phyloP scores from a whole-genome alignment of 192 early-diverging fungal species.

The Diversispora eburnea region DNA sequence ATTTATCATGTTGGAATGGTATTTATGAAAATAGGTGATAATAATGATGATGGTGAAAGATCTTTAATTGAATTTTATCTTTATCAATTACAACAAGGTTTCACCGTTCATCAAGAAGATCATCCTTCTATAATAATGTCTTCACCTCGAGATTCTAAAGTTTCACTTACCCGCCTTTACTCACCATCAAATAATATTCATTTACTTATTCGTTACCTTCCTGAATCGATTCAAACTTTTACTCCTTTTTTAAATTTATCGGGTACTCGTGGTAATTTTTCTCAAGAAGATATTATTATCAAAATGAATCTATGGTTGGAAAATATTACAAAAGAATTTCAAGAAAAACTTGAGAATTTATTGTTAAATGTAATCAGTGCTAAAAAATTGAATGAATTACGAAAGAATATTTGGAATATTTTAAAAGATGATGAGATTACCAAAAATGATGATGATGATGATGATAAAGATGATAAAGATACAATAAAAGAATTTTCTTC shows the following conservation, averaged over 20 bases:
- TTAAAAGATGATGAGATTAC: constrained; percentile 40
- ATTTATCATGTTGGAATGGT: constrained; percentile 38
- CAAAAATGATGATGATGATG: background rate
- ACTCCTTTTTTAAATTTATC: constrained; percentile 45
- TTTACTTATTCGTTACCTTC: constrained; percentile 53
- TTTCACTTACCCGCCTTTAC: constrained; percentile 43
- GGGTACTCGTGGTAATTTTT: constrained; percentile 32
- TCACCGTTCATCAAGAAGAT: constrained; percentile 25
- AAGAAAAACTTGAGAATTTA: constrained; percentile 29
- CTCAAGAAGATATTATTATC: constrained; percentile 32
- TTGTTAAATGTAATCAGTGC: constrained; percentile 34
- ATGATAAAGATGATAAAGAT: background rate
- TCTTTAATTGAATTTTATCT: constrained; percentile 40
- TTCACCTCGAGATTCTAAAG: constrained; percentile 20
- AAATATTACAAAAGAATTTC: constrained; percentile 32
- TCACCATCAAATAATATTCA: constrained; percentile 55
- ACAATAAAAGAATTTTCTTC: background rate
- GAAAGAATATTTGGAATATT: constrained; percentile 38
- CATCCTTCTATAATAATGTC: background rate
- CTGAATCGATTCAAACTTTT: constrained; percentile 51
- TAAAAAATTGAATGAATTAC: constrained; percentile 35
- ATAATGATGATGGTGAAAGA: background rate
- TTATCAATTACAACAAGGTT: constrained; percentile 38
- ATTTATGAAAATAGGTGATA: constrained; percentile 24
- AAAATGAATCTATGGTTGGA: constrained; percentile 38